A percentile compares a stretch with the other conserved stretches of the same genome.
Evolutionary conservation across 768 basidiomycete genomes (phyloP).

Genomic region (Nevesoporus exiguus): DNA sequence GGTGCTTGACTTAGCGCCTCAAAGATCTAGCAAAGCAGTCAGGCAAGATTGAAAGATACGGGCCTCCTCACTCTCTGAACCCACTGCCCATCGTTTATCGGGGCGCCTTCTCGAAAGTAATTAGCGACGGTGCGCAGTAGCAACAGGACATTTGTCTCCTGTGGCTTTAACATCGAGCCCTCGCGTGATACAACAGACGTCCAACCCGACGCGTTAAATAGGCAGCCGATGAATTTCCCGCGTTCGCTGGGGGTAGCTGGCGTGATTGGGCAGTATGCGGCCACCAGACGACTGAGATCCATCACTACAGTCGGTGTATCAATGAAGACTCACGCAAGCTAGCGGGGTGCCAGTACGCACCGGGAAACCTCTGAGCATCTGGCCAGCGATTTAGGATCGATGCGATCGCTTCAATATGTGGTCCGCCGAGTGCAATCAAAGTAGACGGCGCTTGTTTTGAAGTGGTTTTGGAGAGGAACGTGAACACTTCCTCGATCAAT

Average conservation of each 20-base stretch:
- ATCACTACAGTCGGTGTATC: slow-evolving; percentile 51
- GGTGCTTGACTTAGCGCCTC: slow-evolving; percentile 47
- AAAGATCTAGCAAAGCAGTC: slow-evolving; percentile 47
- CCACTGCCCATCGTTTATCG: slow-evolving; percentile 47
- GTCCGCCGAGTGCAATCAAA: slow-evolving; percentile 35
- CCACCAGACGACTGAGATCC: slow-evolving; percentile 77
- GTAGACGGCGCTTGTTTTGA: slow-evolving; percentile 31
- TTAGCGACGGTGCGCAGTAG: slow-evolving; percentile 80
- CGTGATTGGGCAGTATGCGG: slow-evolving; percentile 57
- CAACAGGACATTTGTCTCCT: slow-evolving; percentile 84
- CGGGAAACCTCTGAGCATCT: slow-evolving; percentile 64
- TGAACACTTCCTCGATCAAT: slow-evolving; percentile 60
- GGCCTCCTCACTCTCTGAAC: slow-evolving; percentile 40
- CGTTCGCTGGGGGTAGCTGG: slow-evolving; percentile 44
- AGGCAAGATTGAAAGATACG: slow-evolving; percentile 4
- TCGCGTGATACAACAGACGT: slow-evolving; percentile 42
- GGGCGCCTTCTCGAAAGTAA: slow-evolving; percentile 56
- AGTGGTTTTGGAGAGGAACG: slow-evolving; percentile 51
- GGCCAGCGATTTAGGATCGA: slow-evolving; percentile 76
- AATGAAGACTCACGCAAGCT: background rate
- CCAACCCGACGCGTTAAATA: slow-evolving; percentile 74
- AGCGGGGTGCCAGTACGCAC: slow-evolving; percentile 34
- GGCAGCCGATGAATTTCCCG: slow-evolving; percentile 51
- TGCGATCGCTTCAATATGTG: slow-evolving; percentile 60
- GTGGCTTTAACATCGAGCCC: slow-evolving; percentile 57